These are phyloP conservation scores for Diaporthe citriasiana DNA, from an alignment of 2,329 filamentous ascomycete species.

Conservation along the genomic window DNA sequence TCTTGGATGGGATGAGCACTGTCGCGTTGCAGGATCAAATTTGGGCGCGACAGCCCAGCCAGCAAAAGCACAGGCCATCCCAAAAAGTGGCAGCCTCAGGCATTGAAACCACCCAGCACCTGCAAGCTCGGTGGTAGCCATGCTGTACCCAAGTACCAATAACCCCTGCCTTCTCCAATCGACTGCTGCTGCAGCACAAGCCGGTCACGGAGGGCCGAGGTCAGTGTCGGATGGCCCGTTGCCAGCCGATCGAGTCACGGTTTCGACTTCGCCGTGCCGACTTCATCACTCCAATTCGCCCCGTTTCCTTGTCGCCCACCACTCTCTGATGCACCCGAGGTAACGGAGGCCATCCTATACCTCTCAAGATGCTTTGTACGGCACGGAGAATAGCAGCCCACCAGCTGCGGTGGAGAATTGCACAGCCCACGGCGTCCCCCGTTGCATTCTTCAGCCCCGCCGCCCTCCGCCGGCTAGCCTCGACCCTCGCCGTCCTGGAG, in stretches of 20 bases:
- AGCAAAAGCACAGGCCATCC: slow-evolving; percentile 31
- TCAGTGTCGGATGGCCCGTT: slow-evolving; percentile 35
- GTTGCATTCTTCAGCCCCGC: slow-evolving; percentile 60
- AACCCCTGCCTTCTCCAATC: neutral
- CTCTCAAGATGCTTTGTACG: slow-evolving; percentile 39
- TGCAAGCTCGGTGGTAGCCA: neutral
- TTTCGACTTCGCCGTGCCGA: slow-evolving; percentile 28
- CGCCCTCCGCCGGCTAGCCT: slow-evolving; percentile 78
- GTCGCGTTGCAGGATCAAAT: slow-evolving; percentile 42
- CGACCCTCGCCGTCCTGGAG: slow-evolving; percentile 91
- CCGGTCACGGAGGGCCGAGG: slow-evolving; percentile 35
- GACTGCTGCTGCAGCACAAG: neutral
- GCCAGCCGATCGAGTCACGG: slow-evolving; percentile 40
- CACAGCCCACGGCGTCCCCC: slow-evolving; percentile 46
- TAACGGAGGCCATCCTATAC: slow-evolving; percentile 1
- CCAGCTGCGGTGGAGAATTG: slow-evolving; percentile 38
- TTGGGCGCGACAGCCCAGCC: slow-evolving; percentile 36
- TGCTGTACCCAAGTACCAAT: slow-evolving; percentile 16
- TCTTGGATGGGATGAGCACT: slow-evolving; percentile 32
- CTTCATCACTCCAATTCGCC: neutral
- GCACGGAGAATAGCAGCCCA: slow-evolving; percentile 40
- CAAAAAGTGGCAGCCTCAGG: slow-evolving; percentile 41
- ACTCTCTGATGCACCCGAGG: slow-evolving; percentile 8
- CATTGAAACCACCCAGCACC: neutral
- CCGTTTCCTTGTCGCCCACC: neutral